Base-by-base conservation (phyloP, 2,329 filamentous ascomycete genomes). In the Cladosporium austrohemisphaericum region DNA sequence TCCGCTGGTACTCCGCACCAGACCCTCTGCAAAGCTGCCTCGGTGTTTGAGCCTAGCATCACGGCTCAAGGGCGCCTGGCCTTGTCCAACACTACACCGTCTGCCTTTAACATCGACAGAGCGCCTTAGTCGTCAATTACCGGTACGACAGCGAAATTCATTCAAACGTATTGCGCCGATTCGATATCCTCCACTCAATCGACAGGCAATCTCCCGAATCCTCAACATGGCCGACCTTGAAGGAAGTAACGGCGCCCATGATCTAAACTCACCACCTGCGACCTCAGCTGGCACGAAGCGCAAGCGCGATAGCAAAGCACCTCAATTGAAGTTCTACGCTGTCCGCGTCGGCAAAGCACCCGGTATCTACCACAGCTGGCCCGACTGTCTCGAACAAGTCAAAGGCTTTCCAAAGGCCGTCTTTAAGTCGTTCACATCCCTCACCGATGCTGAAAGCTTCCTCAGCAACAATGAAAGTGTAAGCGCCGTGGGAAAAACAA, bases 371-470 rank as follows among this genome's bases (percentile, higher is more conserved):
- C 73, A 79, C 60, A 77, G 73, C 49, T 85, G 81, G 80, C 67
- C 69, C 35, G 81, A 85, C 54, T 84, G 80, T 59, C 69, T 83
- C 54, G 71, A 71, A 23, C 81, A 85, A 62, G 76, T 83, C 38
- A 78, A 73, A 41, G 82, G 81, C 18, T 81, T 75, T 59, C 61
- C 63, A 77, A 82, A 65, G 61, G 69, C 57, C 62, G 67, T 53
- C 51, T 68, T 86, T 74, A 92, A 93, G 71, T 88, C 86, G 1
- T 96, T 95, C 64, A 71, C 76, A 8, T 81, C 78, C 0, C 73
- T 77, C 51, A 78, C 83, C 54, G 89, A 95, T 52, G 92, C 92
- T n/a, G 79, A 86, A 60, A 81, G 80, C 2, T 96, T 88, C 64
- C 75, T 88, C 20, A 86, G 87, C 38, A 77, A 76, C 56, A 76